Base-by-base conservation (phyloP, 495 filamentous ascomycete species). In the Xylaria bambusicola region DNA sequence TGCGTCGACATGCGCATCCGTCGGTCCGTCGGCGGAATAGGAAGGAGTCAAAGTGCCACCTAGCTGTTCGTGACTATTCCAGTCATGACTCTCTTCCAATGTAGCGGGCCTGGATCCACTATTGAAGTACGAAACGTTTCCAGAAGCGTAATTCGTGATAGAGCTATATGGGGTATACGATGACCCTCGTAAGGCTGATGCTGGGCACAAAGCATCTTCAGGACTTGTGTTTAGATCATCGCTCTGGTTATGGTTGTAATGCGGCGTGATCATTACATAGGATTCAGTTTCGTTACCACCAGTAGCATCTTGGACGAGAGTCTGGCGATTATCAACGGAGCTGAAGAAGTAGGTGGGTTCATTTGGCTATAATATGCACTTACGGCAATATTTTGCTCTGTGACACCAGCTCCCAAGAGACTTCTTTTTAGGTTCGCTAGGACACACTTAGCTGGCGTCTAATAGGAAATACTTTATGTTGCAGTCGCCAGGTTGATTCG, bases 381-480 rank as follows among this genome's bases (percentile, higher is more conserved):
- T 71, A 86, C 85, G 68, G 82, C 77, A 40, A 92, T 71, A 18
- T 81, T 85, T 48, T 86, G 84, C 35, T 78, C 72, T 2, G 80
- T 78, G 50, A 91, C 77, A 2, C 88, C 88, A 29, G 84, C 86
- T 52, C 76, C 78, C 51, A 85, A 71, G 12, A 92, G 81, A 52
- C 85, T 85, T 4, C 77, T 78, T 52, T 77, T 82, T 33, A 92
- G 75, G 52, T 83, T 85, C 55, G 76, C 87, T 91, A 61, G 27
- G 24, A 29, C 29, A 17, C 42, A 53, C 68, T n/a, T 38, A 58
- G 56, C 47, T 38, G 18, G 24, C 27, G 24, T 31, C 41, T n/a
- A 42, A 38, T 24, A 3, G n/a, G 29, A 20, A 23, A 26, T 26
- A 23, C 23, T 17, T 24, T 5, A 5, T 31, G 12, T 31, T 13